Base-by-base conservation (phyloP, 2,329 filamentous ascomycete genomes). In the Apiospora malaysiana region DNA sequence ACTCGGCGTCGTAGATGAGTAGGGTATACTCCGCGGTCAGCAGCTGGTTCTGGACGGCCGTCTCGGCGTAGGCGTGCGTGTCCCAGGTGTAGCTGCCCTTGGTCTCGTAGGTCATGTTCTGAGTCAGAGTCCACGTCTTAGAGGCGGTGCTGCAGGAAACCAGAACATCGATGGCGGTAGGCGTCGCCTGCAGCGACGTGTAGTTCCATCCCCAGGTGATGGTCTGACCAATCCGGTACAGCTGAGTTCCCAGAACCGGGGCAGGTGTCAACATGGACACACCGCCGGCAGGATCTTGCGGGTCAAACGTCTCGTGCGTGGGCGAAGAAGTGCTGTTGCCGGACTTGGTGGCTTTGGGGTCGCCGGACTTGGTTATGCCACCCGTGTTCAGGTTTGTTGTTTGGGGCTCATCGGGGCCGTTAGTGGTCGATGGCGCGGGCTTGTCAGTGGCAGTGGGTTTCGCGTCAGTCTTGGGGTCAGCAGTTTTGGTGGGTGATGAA, bases 151-250 rank as follows among this genome's bases (percentile, higher is more conserved):
- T 86, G 82, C 87, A 90, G 74, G 87, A 88, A 45, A 89, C 83
- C 71, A 90, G 79, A 18, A 92, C 82, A 73, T 92, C 88, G 71
- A 92, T 77, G 51, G 88, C 89, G 3, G 87, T 89, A 1, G 90
- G 90, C 1, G 83, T 87, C 37, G 82, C 88, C 70, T 85, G 82
- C 42, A 92, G 79, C 63, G 86, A 86, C 4, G 90, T 92, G 82
- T 91, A 92, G 81, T 91, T 91, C 89, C 89, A 92, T 66, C 81
- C 85, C 80, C 88, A 89, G 18, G 88, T 91, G 59, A 91, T 82
- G 63, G 83, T 83, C 71, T 90, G 85, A 72, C 88, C 87, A 72
- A 91, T 89, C 77, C 89, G 89, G 84, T 88, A 91, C 51, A 90
- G 83, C 71, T 85, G 82, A 12, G 84, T 82, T 37, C 83, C 82